Evolutionary conservation across 2,329 filamentous ascomycete species (phyloP).

Genomic region (Ophiostoma angusticollis): DNA sequence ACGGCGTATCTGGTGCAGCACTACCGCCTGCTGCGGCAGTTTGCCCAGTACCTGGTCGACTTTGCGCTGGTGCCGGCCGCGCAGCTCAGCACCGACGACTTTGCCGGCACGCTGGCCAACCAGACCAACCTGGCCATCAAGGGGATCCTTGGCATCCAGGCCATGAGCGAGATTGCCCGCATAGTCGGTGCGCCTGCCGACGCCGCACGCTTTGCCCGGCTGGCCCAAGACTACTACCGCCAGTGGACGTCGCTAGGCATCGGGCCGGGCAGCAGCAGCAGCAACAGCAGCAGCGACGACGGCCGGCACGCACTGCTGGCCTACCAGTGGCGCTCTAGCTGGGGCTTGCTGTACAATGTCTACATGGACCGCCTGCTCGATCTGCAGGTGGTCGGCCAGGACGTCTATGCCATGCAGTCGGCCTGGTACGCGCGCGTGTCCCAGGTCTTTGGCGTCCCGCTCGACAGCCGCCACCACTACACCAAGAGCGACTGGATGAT

Average conservation of each 20-base stretch:
- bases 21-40: conserved; percentile 55
- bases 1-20: conserved; percentile 43
- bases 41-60: conserved; percentile 59
- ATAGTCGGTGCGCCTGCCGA: conserved; percentile 41
- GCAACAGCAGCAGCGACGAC: no score
- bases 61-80: conserved; percentile 53
- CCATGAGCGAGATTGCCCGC: conserved; percentile 45
- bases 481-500: conserved; percentile 67
- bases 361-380: conserved; percentile 51
- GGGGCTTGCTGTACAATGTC: conserved; percentile 53
- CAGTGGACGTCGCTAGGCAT: conserved; percentile 30
- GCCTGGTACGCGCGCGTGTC: conserved; percentile 35
- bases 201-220: background rate
- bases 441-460: conserved; percentile 57
- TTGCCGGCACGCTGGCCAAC: conserved; percentile 59
- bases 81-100: conserved; percentile 63
- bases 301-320: conserved; percentile 57
- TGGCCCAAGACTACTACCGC: conserved; percentile 4
- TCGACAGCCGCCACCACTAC: conserved; percentile 57
- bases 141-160: conserved; percentile 66
- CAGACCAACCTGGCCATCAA: conserved; percentile 67
- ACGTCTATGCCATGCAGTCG: conserved; percentile 22
- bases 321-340: conserved; percentile 57
- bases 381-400: conserved; percentile 45
- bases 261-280: conserved; percentile 51